phyloP scores from a whole-genome alignment of 768 basidiomycete species.

The Tulasnella sp. region DNA sequence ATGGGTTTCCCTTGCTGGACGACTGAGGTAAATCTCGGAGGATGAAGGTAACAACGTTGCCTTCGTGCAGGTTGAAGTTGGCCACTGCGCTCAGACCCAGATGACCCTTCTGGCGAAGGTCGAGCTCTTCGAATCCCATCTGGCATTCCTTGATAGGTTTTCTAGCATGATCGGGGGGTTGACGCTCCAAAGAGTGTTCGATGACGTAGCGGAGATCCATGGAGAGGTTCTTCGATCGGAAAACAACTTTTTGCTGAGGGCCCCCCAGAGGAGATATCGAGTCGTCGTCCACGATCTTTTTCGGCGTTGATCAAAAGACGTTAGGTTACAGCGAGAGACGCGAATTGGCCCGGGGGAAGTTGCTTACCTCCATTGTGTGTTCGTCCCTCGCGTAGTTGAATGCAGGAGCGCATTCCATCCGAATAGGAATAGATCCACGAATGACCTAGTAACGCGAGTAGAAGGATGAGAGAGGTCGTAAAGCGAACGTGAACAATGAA shows the following conservation, averaged over 20 bases:
- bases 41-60: conserved; percentile 85
- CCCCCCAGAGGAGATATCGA: conserved; percentile 23
- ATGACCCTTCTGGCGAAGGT: conserved; percentile 42
- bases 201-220: conserved; percentile 71
- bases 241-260: conserved; percentile 51
- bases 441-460: conserved; percentile 46
- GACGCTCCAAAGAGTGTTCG: background rate
- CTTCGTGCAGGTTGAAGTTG: conserved; percentile 62
- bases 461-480: background rate
- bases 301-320: background rate
- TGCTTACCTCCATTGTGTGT: conserved; percentile 54
- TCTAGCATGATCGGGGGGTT: conserved; percentile 31
- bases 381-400: conserved; percentile 85
- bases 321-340: conserved; percentile 31
- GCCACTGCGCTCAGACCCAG: conserved; percentile 57
- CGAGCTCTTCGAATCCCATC: conserved; percentile 29
- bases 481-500: background rate
- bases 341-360: conserved; percentile 26
- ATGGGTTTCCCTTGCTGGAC: too few relatives aligned
- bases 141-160: conserved; percentile 30
- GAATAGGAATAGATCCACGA: conserved; percentile 69
- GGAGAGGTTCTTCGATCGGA: conserved; percentile 47
- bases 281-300: conserved; percentile 24
- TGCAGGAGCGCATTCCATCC: conserved; percentile 87
- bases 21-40: conserved; percentile 38